These are phyloP conservation scores for Ogataea ramenticola DNA, from an alignment of 805 yeast species.

Conservation along the genomic window DNA sequence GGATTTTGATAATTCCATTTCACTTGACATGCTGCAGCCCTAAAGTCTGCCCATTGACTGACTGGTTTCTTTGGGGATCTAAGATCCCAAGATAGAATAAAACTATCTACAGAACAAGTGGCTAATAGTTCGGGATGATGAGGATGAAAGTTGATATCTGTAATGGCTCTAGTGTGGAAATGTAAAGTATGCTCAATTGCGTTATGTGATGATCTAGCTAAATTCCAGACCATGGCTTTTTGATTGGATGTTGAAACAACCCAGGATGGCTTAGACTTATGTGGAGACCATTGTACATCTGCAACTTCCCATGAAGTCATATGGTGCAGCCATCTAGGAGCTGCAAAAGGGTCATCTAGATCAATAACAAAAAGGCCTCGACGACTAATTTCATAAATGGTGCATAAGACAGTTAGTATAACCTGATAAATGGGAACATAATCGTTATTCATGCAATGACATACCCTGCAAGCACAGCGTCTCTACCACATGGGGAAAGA, in stretches of 20 bases:
- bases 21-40: slow-evolving; percentile 91
- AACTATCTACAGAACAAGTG: slow-evolving; percentile 89
- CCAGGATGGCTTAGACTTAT: slow-evolving; percentile 78
- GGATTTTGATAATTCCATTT: slow-evolving; percentile 83
- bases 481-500: slow-evolving; percentile 83
- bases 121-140: slow-evolving; percentile 80
- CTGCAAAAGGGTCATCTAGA: slow-evolving; percentile 88
- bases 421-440: too few species aligned
- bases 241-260: slow-evolving; percentile 92
- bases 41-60: slow-evolving; percentile 84
- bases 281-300: slow-evolving; percentile 98
- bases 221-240: slow-evolving; percentile 91
- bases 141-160: slow-evolving; percentile 92
- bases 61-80: slow-evolving; percentile 71
- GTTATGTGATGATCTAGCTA: slow-evolving; percentile 50
- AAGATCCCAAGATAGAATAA: slow-evolving; percentile 85
- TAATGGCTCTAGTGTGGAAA: slow-evolving; percentile 86
- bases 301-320: slow-evolving; percentile 97
- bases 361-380: slow-evolving; percentile 87
- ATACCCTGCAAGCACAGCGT: slow-evolving; percentile 81
- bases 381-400: slow-evolving; percentile 31
- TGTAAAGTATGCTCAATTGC: slow-evolving; percentile 87
- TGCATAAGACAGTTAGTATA: too few species aligned
- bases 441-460: background rate
- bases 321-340: slow-evolving; percentile 91